Conservation (phyloP, 192 early-diverging fungal genomes). For the Backusella westeae region DNA sequence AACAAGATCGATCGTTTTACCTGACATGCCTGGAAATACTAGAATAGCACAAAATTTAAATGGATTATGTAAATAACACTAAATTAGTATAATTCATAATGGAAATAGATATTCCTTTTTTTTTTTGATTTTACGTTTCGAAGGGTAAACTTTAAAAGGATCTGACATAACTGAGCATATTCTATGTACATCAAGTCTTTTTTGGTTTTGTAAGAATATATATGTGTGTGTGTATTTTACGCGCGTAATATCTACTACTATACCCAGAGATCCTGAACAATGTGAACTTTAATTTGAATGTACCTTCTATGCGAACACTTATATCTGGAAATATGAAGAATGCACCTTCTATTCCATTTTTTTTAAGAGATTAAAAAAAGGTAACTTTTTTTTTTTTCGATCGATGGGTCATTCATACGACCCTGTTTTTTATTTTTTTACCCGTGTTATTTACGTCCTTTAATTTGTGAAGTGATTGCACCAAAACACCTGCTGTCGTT, state of each 20-base stretch:
- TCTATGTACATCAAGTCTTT: slow-evolving; percentile 9
- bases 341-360: slow-evolving; percentile 58
- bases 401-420: not conserved
- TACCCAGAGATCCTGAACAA: slow-evolving; percentile 78
- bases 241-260: not conserved
- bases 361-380: not conserved
- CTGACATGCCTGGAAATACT: slow-evolving; percentile 12
- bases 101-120: not conserved
- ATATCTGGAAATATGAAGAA: slow-evolving; percentile 95
- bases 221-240: slow-evolving; percentile 23
- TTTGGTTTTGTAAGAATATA: not conserved
- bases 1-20: not conserved
- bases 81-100: not conserved
- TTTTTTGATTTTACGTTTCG: slow-evolving; percentile 6
- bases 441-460: slow-evolving; percentile 74
- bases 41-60: not conserved
- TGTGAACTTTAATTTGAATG: slow-evolving; percentile 75
- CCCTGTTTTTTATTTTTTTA: not conserved
- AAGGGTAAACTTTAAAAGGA: slow-evolving; percentile 10
- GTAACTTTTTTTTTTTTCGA: not conserved
- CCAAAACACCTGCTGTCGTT: slow-evolving; percentile 83
- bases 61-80: not conserved
- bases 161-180: slow-evolving; percentile 7
- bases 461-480: slow-evolving; percentile 81
- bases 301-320: slow-evolving; percentile 86